These are phyloP conservation scores for Lonicera japonica DNA, from an alignment of 129 eudicot species.

Conservation along the genomic window DNA sequence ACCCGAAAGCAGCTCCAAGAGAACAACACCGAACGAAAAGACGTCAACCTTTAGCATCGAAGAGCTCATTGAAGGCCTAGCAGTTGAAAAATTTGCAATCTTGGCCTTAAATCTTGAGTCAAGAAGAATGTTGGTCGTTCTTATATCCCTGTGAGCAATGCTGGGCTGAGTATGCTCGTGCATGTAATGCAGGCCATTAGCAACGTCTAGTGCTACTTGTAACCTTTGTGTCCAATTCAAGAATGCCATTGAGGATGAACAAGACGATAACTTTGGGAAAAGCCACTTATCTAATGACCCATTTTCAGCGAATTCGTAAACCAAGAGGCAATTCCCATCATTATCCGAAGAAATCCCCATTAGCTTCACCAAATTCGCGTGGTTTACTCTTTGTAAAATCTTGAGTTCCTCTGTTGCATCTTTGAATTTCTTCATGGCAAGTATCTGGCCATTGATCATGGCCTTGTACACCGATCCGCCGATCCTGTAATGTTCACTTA, in stretches of 20 bases:
- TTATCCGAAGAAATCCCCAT: constrained; percentile 54
- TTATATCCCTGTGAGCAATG: constrained; percentile 59
- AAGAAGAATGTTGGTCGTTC: constrained; percentile 67
- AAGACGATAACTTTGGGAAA: constrained; percentile 28
- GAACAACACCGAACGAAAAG: constrained; percentile 62
- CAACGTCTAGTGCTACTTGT: constrained; percentile 52
- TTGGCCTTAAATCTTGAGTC: constrained; percentile 68
- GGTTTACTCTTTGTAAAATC: constrained; percentile 70
- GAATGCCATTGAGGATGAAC: constrained; percentile 19
- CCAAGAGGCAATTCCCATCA: constrained; percentile 46
- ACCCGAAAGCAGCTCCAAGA: constrained; percentile 69
- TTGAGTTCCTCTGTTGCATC: constrained; percentile 60
- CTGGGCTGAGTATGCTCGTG: constrained; percentile 79
- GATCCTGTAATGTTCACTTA: constrained; percentile 45
- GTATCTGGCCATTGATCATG: constrained; percentile 35
- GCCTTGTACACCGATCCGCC: constrained; percentile 73
- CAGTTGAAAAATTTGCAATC: constrained; percentile 54
- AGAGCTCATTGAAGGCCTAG: constrained; percentile 45
- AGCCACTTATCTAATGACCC: constrained; percentile 68
- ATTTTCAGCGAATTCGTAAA: constrained; percentile 69
- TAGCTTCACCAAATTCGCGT: constrained; percentile 62
- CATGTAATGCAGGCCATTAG: constrained; percentile 77
- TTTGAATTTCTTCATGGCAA: constrained; percentile 62
- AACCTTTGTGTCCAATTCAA: constrained; percentile 65
- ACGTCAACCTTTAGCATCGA: constrained; percentile 51